Evolutionary conservation across 208 protist genomes (phyloP), one percentile per base, ranked within the genome.

Genomic region (Phytomonas sp.): DNA sequence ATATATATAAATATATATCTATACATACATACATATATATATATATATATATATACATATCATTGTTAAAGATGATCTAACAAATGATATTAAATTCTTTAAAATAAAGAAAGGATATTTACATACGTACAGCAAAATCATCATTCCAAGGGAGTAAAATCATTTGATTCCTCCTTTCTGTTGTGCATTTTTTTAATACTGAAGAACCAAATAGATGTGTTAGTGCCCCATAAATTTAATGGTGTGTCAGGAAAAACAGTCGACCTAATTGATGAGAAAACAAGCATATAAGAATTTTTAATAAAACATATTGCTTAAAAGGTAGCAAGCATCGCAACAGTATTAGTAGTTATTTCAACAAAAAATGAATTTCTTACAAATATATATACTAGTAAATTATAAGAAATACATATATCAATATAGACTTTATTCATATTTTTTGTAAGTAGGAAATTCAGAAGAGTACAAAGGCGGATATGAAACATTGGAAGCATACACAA

Each of bases 101-200:
- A 56, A 26, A 19, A 56, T 56, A 56, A 5, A 23, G 4, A 56
- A 56, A 56, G 23, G 45, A 23, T 56, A 56, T 56, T 56, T 19
- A 56, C 45, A 26, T 56, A 56, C 16, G 45, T 6, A 62, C 60
- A 56, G 32, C 56, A 64, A 64, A 37, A 65, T 60, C 32, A 64
- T 14, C 31, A 66, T 33, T 6, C 56, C 23, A 70, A 70, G n/a
- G 36, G 30, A 70, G 37, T n/a, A 16, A 33, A 70, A 61, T 1
- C 23, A 45, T 56, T 32, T 67, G 30, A 45, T 45, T 56, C 7
- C 4, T 31, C 26, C 26, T 4, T 31, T 11, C 7, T 65, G 3
- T 42, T 32, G 32, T 23, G 2, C n/a, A n/a, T 33, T 36, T 60
- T 66, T 61, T 33, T 29, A 31, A 45, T 42, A 31, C 45, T 26